These are phyloP conservation scores for Exutisphaerella laricina DNA, from an alignment of 2,329 filamentous ascomycete genomes.

Conservation along the genomic window DNA sequence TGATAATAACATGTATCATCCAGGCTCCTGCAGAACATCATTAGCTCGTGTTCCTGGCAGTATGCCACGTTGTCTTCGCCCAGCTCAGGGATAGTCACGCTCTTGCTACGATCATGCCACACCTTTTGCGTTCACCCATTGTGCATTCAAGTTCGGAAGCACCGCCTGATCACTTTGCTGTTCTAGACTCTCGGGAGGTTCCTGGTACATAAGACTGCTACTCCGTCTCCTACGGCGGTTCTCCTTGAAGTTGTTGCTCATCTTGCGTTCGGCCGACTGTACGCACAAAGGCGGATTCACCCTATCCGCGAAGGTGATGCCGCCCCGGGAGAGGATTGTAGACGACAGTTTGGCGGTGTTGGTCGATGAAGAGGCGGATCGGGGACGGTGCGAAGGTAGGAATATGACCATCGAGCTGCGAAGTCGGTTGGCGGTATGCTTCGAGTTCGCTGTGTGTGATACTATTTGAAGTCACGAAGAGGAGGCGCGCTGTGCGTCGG, in stretches of 20 bases:
- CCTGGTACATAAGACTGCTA: conserved; percentile 97
- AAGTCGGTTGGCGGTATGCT: background rate
- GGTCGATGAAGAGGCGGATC: conserved; percentile 10
- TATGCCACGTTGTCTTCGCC: background rate
- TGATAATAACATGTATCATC: conserved; percentile 94
- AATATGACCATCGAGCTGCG: conserved; percentile 20
- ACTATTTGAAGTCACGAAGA: conserved; percentile 1
- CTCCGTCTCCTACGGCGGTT: conserved; percentile 73
- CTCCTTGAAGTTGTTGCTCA: conserved; percentile 47
- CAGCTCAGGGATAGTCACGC: background rate
- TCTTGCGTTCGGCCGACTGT: conserved; percentile 36
- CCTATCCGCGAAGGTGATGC: conserved; percentile 79
- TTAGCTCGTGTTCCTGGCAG: conserved; percentile 9
- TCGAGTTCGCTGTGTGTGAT: conserved; percentile 2
- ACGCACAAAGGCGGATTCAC: conserved; percentile 47
- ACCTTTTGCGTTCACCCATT: conserved; percentile 99
- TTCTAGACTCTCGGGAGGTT: conserved; percentile 92
- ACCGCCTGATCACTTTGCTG: conserved; percentile 95
- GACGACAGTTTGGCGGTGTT: conserved; percentile 95
- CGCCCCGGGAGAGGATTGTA: conserved; percentile 78
- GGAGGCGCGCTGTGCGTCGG: background rate
- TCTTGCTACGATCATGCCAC: conserved; percentile 20
- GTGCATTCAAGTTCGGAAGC: conserved; percentile 90
- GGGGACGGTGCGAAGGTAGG: conserved; percentile 21
- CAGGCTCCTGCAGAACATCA: conserved; percentile 66